Conservation (phyloP, 2,329 filamentous ascomycete species). For the Colletotrichum tamarilloi region DNA sequence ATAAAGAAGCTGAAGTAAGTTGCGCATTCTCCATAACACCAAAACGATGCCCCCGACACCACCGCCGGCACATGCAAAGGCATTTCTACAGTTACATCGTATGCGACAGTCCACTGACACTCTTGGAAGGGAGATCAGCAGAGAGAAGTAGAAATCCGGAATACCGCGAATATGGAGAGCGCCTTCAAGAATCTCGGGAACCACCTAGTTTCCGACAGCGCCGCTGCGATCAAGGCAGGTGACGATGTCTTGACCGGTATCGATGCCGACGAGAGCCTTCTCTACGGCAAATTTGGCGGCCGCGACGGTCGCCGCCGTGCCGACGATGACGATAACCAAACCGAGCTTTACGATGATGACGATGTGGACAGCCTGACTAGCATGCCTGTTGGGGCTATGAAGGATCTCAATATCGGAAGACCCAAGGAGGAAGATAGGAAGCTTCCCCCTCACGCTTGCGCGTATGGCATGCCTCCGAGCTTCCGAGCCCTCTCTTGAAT, state of each 20-base stretch:
- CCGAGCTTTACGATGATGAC: conserved; percentile 85
- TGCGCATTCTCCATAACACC: conserved; percentile 10
- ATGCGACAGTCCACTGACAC: conserved; percentile 10
- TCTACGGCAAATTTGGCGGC: conserved; percentile 77
- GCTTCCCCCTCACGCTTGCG: conserved; percentile 93
- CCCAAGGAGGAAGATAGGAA: conserved; percentile 84
- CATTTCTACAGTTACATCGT: background rate
- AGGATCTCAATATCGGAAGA: conserved; percentile 68
- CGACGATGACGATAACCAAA: conserved; percentile 91
- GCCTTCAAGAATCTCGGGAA: conserved; percentile 91
- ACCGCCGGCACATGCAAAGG: background rate
- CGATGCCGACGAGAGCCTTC: conserved; percentile 83
- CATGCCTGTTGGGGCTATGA: conserved; percentile 80
- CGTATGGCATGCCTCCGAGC: conserved; percentile 67
- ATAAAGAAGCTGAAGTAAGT: conserved; percentile 29
- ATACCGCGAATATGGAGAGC: conserved; percentile 75
- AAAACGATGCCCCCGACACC: background rate
- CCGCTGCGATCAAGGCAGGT: conserved; percentile 87
- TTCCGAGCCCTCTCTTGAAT: conserved; percentile 15
- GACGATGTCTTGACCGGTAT: conserved; percentile 79
- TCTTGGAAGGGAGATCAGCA: conserved; percentile 19
- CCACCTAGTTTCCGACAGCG: conserved; percentile 85
- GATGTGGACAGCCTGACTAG: conserved; percentile 82
- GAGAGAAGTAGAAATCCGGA: conserved; percentile 20
- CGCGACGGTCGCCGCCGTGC: conserved; percentile 74